phyloP scores from a whole-genome alignment of 2,329 filamentous ascomycete species.

The Colletotrichum abscissum region DNA sequence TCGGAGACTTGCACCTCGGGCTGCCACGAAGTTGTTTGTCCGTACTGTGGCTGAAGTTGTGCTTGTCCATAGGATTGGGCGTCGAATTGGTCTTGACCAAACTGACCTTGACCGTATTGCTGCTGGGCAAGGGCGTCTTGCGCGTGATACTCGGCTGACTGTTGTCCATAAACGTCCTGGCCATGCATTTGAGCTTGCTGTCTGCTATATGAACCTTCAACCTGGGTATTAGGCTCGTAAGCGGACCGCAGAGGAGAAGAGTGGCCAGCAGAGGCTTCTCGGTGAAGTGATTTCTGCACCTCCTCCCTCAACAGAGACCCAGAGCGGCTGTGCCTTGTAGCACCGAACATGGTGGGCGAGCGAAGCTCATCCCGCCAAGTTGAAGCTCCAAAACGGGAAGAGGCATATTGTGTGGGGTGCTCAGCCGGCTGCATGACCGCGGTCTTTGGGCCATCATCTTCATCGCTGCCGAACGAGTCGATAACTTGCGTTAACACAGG shows the following conservation, averaged over 20 bases:
- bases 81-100: not conserved
- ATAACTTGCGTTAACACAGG: conserved; percentile 28
- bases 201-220: not conserved
- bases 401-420: conserved; percentile 12
- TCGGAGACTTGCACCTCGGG: conserved; percentile 16
- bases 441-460: conserved; percentile 17
- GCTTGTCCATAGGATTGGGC: not conserved
- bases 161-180: not conserved
- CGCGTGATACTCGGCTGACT: not conserved
- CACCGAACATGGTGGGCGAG: conserved; percentile 16
- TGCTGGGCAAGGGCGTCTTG: not conserved
- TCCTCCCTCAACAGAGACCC: conserved; percentile 18
- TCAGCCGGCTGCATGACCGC: conserved; percentile 18
- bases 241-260: not conserved
- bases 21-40: not conserved
- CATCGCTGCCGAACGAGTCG: conserved; percentile 24
- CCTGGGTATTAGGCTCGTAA: not conserved
- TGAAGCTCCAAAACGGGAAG: conserved; percentile 22
- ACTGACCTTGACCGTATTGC: not conserved
- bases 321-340: conserved; percentile 25
- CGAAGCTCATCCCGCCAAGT: conserved; percentile 28
- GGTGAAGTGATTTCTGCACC: conserved; percentile 1
- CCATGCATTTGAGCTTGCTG: not conserved
- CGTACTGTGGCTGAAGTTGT: not conserved
- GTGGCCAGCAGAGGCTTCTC: not conserved